Percentiles rank a stretch among this genome's conserved stretches.
Evolutionary conservation across 2,329 filamentous ascomycete genomes (phyloP).

Genomic region (Alternaria gansuensis): DNA sequence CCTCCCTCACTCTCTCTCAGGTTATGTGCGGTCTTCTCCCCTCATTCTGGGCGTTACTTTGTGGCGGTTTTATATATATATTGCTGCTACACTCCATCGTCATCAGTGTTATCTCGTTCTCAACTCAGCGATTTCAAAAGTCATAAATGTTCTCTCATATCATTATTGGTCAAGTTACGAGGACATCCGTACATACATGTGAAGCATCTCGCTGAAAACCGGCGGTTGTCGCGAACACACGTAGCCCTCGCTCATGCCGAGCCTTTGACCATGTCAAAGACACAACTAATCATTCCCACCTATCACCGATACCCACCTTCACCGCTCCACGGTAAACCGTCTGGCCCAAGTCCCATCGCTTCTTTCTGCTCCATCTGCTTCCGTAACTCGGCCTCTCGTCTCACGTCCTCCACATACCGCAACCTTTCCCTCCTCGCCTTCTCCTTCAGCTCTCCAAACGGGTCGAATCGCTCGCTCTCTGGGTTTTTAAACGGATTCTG

Average conservation of each 20-base stretch:
- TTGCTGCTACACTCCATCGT: neutral
- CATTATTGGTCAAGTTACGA: neutral
- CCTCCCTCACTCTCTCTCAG: no score
- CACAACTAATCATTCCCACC: neutral
- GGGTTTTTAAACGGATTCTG: conserved; percentile 50
- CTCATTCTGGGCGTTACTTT: no score
- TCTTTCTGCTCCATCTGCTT: conserved; percentile 36
- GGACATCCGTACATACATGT: neutral
- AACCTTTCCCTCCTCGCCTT: conserved; percentile 42
- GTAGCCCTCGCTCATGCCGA: neutral
- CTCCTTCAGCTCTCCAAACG: conserved; percentile 49
- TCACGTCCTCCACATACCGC: conserved; percentile 38
- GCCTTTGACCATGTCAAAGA: neutral
- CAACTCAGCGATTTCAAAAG: neutral
- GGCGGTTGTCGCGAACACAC: neutral
- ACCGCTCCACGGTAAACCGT: conserved; percentile 17
- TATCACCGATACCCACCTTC: conserved; percentile 15
- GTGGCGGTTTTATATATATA: no score
- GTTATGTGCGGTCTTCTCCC: no score
- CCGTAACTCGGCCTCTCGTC: conserved; percentile 34
- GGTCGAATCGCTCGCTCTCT: conserved; percentile 48
- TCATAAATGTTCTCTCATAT: neutral
- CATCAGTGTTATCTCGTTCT: neutral
- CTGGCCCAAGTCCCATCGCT: conserved; percentile 38
- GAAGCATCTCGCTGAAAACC: neutral